Percentiles rank a stretch among this genome's conserved stretches.
phyloP scores from a whole-genome alignment of 2,329 filamentous ascomycete genomes.

The Talaromyces sp. region DNA sequence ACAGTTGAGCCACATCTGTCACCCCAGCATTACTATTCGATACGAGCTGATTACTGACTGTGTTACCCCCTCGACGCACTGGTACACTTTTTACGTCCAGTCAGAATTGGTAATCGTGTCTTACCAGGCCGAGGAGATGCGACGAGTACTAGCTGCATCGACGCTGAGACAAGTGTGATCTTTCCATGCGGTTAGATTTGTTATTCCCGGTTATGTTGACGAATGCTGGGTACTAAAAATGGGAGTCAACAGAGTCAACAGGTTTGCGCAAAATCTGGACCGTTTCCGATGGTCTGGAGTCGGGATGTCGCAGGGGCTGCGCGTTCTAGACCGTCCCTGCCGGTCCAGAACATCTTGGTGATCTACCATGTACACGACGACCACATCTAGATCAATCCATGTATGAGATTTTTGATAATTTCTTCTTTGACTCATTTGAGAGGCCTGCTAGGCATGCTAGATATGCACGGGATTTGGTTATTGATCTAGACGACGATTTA shows the following conservation, averaged over 20 bases:
- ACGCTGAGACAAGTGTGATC: neutral
- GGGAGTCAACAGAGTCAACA: neutral
- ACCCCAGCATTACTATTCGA: neutral
- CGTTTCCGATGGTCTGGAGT: conserved; percentile 3
- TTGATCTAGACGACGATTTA: neutral
- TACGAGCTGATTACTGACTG: neutral
- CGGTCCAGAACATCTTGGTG: neutral
- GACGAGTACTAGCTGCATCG: neutral
- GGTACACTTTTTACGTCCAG: neutral
- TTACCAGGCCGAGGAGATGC: neutral
- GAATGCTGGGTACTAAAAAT: neutral
- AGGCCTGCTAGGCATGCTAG: neutral
- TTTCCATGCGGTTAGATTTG: neutral
- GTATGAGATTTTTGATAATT: neutral
- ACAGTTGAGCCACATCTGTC: neutral
- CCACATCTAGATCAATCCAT: conserved; percentile 3
- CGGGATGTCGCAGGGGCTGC: neutral
- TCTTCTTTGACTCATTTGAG: neutral
- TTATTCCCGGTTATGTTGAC: neutral
- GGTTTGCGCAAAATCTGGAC: neutral
- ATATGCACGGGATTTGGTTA: neutral
- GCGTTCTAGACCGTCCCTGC: conserved; percentile 1
- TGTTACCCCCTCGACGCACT: neutral
- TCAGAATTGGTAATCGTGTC: neutral
- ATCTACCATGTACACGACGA: neutral